phyloP scores from a whole-genome alignment of 2,329 filamentous ascomycete genomes.

The Chrysosphaeria jannelii region DNA sequence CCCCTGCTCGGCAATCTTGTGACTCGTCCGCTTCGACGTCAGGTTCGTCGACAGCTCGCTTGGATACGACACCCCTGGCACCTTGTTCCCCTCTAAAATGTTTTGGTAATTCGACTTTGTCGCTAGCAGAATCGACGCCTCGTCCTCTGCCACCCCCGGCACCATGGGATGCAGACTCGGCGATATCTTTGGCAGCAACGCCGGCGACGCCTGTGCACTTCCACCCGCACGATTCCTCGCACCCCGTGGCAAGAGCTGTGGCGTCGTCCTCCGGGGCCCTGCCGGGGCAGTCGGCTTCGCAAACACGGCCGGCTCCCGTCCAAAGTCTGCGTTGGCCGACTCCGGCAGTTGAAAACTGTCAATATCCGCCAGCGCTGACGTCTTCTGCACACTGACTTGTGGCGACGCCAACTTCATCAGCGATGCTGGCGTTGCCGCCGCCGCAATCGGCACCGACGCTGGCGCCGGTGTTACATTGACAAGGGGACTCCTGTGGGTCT shows the following conservation, averaged over 20 bases:
- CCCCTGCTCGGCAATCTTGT: conserved; percentile 94
- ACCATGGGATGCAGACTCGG: conserved; percentile 81
- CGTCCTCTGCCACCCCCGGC: conserved; percentile 24
- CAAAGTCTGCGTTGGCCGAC: conserved; percentile 22
- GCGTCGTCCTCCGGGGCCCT: conserved; percentile 18
- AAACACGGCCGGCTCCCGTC: conserved; percentile 12
- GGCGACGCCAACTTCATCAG: conserved; percentile 45
- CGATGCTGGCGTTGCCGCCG: conserved; percentile 62
- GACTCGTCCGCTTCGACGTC: conserved; percentile 85
- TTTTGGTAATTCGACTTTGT: conserved; percentile 97
- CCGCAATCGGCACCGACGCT: conserved; percentile 18
- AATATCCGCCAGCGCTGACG: conserved; percentile 11
- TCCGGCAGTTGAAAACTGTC: conserved; percentile 42
- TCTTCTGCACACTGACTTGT: conserved; percentile 8
- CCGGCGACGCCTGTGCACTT: conserved; percentile 46
- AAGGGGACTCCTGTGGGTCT: conserved; percentile 9
- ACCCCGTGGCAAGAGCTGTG: conserved; percentile 22
- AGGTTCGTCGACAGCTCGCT: conserved; percentile 76
- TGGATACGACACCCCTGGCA: conserved; percentile 74
- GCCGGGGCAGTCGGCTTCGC: conserved; percentile 19
- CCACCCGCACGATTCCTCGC: conserved; percentile 16
- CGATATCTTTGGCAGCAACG: conserved; percentile 65
- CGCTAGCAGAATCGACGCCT: conserved; percentile 45
- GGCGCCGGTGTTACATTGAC: conserved; percentile 5
- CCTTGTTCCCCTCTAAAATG: conserved; percentile 71